phyloP scores from a whole-genome alignment of 345 rosid genomes.

The Gossypium arboreum region DNA sequence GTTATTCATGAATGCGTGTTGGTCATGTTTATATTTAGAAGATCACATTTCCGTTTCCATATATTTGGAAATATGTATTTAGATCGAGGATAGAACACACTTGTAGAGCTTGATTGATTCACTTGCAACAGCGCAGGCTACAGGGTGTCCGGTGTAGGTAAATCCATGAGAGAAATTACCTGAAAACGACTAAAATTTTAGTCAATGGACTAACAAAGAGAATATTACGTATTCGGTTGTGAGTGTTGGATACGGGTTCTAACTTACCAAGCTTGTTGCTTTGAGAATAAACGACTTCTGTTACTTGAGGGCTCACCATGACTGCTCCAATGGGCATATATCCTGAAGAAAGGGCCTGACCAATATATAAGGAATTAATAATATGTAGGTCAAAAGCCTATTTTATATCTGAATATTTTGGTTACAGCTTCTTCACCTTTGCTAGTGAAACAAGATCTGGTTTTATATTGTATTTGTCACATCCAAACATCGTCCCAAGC shows the following conservation, averaged over 20 bases:
- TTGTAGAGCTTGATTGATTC: conserved; percentile 67
- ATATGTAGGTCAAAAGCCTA: not conserved
- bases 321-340: conserved; percentile 96
- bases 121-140: conserved; percentile 81
- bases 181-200: conserved; percentile 23
- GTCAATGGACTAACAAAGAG: not conserved
- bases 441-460: conserved; percentile 35
- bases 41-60: not conserved
- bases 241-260: not conserved
- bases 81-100: conserved; percentile 28
- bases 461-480: conserved; percentile 67
- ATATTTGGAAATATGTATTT: not conserved
- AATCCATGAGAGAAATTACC: conserved; percentile 91
- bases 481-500: conserved; percentile 94
- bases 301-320: conserved; percentile 72
- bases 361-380: not conserved
- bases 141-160: conserved; percentile 97
- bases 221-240: not conserved
- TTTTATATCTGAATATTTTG: not conserved
- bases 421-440: conserved; percentile 51
- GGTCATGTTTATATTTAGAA: not conserved
- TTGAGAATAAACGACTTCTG: conserved; percentile 86
- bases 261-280: conserved; percentile 82
- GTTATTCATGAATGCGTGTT: not conserved
- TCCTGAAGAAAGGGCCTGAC: conserved; percentile 86